These are phyloP conservation scores for Dactylorhiza incarnata DNA, from an alignment of 106 monocot genomes.

Conservation along the genomic window DNA sequence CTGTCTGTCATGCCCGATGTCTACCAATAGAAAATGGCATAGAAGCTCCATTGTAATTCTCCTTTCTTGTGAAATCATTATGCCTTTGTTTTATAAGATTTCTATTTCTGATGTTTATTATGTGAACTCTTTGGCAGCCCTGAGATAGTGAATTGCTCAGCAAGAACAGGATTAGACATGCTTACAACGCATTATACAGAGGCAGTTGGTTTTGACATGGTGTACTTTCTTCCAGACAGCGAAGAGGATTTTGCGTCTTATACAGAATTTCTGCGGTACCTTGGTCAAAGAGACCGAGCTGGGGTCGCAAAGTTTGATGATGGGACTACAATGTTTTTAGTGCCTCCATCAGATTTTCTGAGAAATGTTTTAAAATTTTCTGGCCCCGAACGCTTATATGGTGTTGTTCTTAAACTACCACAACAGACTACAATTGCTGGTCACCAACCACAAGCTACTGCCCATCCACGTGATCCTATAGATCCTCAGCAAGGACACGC, in stretches of 20 bases:
- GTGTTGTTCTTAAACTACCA: constrained; percentile 77
- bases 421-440: constrained; percentile 21
- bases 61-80: neutral
- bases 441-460: constrained; percentile 21
- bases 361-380: constrained; percentile 59
- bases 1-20: constrained; percentile 87
- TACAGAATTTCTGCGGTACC: constrained; percentile 86
- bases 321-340: constrained; percentile 85
- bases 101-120: constrained; percentile 6
- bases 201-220: constrained; percentile 79
- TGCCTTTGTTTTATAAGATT: neutral
- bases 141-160: constrained; percentile 79
- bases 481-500: constrained; percentile 21
- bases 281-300: constrained; percentile 76
- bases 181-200: constrained; percentile 76
- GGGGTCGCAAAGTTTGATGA: constrained; percentile 93
- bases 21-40: constrained; percentile 73
- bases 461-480: constrained; percentile 15
- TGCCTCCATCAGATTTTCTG: constrained; percentile 93
- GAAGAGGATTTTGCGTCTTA: constrained; percentile 95
- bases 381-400: constrained; percentile 94
- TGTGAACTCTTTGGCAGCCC: constrained; percentile 43
- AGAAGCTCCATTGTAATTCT: constrained; percentile 68
- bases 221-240: constrained; percentile 90
- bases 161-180: constrained; percentile 89